Evolutionary conservation across 1,284 basidiomycete genomes (phyloP), one percentile per base, ranked within the genome.

Genomic region (Peniophora sp.): DNA sequence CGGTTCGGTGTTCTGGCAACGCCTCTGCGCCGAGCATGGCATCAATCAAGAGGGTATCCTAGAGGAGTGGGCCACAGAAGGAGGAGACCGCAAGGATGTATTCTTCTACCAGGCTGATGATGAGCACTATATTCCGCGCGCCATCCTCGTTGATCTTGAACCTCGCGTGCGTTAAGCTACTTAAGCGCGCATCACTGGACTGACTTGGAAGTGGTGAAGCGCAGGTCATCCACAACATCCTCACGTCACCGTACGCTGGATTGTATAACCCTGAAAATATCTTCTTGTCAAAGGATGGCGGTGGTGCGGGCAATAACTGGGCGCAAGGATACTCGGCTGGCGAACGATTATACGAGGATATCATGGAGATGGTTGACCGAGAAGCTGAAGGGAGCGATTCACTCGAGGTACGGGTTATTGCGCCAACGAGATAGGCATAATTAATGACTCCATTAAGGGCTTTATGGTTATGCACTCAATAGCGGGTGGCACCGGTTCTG

Each of bases 61-160:
- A 39, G 92, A 97, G 67, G 93, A 97, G 57, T 95, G 90, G 89
- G 92, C 92, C 2, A 90, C 88, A 2, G 92, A 95, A 61, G 90
- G 89, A 25, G 89, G 91, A 3, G 97, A 99, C 69, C 78, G 97
- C 59, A 99, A 99, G 64, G 97, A 99, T 69, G 96, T 98, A 41
- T 99, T 99, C 72, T 99, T 99, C 72, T 99, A 99, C 68, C 97
- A 99, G 67, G 97, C 97, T 11, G 97, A 99, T 67, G 97, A 99
- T 65, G 97, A 99, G 66, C 96, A 98, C 64, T 99, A 99, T 67
- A 95, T 99, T 58, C 97, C 97, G 9, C 81, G 97, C 50, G 92
- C 97, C 3, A 96, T 99, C 55, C 79, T 99, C 22, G 86, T 99
- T 52, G 97, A 99, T 70, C 79, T 97, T n/a, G 97, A 99, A 66